These are phyloP conservation scores for Musa troglodytarum DNA, from an alignment of 176 grass and related monocot genomes.

Conservation along the genomic window DNA sequence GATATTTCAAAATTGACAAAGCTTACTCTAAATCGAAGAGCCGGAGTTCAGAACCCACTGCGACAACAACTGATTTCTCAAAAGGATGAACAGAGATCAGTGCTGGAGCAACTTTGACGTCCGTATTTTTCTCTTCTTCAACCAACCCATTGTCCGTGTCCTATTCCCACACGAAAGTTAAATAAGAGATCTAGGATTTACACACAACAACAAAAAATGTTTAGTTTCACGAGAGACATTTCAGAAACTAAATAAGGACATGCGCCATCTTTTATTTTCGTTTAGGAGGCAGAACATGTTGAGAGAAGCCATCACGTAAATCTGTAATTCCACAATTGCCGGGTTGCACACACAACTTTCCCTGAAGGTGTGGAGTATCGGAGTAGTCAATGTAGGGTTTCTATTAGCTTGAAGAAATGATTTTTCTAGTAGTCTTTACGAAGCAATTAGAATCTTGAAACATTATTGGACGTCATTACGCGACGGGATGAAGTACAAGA, in stretches of 20 bases:
- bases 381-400: too few relatives aligned
- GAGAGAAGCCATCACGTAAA: too few relatives aligned
- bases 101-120: conserved; percentile 62
- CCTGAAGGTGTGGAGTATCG: too few relatives aligned
- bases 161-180: conserved; percentile 5
- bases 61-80: conserved; percentile 53
- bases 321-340: background rate
- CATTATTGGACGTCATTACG: too few relatives aligned
- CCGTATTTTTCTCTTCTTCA: conserved; percentile 47
- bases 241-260: background rate
- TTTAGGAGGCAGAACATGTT: too few relatives aligned
- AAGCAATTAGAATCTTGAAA: too few relatives aligned
- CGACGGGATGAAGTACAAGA: too few relatives aligned
- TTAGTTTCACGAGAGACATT: background rate
- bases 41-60: conserved; percentile 74
- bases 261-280: too few relatives aligned
- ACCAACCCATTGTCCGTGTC: conserved; percentile 24
- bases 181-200: background rate
- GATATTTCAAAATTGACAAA: background rate
- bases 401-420: too few relatives aligned
- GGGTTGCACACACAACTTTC: background rate
- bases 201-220: background rate
- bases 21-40: conserved; percentile 67
- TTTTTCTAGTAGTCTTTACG: too few relatives aligned
- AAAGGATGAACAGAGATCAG: conserved; percentile 53